Base-by-base conservation (phyloP, 352 stramenopile species). In the Phytophthora cryptogea region DNA sequence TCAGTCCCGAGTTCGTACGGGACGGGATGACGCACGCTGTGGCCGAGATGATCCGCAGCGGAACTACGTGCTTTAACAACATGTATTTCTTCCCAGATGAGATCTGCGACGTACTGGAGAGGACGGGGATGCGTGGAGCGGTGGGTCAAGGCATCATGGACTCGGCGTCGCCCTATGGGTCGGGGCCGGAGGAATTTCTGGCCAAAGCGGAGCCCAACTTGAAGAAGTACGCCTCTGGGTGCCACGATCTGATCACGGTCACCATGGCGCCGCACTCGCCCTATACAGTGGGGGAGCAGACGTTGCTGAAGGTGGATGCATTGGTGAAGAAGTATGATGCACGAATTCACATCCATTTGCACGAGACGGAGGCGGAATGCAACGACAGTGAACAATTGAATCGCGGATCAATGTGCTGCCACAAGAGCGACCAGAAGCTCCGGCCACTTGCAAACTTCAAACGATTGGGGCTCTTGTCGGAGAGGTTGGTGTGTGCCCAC, bases 1-100 rank as follows among this genome's bases (percentile, higher is more conserved):
- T 94, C n/a, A 73, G 59, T 44, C 64, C 73, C 4, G 71, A 82
- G 43, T 94, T 94, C 49, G 74, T 93, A 8, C 51, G 61, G 14
- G 80, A 89, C 41, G 86, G 80, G 30, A 85, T 86, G 47, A 68
- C 66, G 23, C 78, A 93, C 50, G 83, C 83, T 6, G 74, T 70
- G 14, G 86, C 86, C 32, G 88, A 96, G 72, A 91, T 93, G 75
- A 77, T 96, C 40, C 75, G 81, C 31, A 69, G 78, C 39, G 88
- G 88, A 39, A 93, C 83, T 32, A 96, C 88, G 13, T 95, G 86
- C 67, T 90, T 83, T 59, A 92, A 93, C 63, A 87, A 96, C 76
- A 96, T 96, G 88, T 95, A 93, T 76, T 93, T 91, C 61, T 92
- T 90, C 63, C 71, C 79, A 0, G 59, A 80, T 13, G 69, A 75